Percentiles rank a stretch among this genome's conserved stretches.
Conservation (phyloP, 108 stramenopile genomes). For the Aurantiochytrium sp. region DNA sequence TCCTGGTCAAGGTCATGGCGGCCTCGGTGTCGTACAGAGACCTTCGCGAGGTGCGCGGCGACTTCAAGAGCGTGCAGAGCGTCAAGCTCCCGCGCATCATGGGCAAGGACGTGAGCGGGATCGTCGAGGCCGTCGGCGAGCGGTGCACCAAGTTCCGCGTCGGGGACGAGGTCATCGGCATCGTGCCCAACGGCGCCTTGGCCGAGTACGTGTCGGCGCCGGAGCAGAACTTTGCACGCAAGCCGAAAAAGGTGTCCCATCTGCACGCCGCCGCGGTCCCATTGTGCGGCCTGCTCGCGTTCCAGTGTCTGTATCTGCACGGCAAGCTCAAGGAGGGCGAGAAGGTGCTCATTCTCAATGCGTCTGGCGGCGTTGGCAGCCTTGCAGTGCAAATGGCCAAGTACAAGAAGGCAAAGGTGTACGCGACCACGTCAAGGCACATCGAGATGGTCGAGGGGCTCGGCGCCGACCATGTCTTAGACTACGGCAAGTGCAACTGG, state of each 20-base stretch:
- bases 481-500: not conserved
- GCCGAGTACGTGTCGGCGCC: constrained; percentile 25
- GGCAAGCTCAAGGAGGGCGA: not conserved
- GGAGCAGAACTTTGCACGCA: not conserved
- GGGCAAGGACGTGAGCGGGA: not conserved
- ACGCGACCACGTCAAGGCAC: not conserved
- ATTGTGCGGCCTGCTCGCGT: not conserved
- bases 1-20: not conserved
- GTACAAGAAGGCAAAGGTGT: constrained; percentile 13
- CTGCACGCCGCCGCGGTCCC: not conserved
- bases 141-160: not conserved
- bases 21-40: not conserved
- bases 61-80: not conserved
- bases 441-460: not conserved
- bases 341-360: constrained; percentile 12
- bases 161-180: not conserved
- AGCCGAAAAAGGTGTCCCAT: not conserved
- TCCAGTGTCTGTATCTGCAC: constrained; percentile 5
- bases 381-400: not conserved
- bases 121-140: constrained; percentile 30
- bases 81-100: not conserved
- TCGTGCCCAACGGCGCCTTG: not conserved
- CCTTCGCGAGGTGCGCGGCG: not conserved
- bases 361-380: constrained; percentile 5
- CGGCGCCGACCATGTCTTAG: not conserved